Conservation (phyloP, 2,329 filamentous ascomycete species). For the Talaromyces sp. region DNA sequence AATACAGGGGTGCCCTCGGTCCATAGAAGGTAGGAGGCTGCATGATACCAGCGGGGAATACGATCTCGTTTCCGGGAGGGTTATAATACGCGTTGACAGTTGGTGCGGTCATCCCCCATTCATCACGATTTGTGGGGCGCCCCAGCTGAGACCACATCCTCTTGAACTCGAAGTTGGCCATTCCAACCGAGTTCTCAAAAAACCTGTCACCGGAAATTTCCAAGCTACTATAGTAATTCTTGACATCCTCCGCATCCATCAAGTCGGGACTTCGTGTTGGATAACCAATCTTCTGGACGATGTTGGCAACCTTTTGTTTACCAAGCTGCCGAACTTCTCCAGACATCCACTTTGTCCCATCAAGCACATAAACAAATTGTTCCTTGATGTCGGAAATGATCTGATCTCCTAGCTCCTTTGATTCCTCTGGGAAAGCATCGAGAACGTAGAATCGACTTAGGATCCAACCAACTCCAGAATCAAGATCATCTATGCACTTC, state of each 20-base stretch:
- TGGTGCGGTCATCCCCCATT: conserved; percentile 60
- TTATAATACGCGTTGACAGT: conserved; percentile 68
- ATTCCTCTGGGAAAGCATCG: conserved; percentile 63
- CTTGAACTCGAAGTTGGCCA: conserved; percentile 48
- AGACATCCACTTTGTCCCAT: conserved; percentile 63
- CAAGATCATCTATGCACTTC: conserved; percentile 59
- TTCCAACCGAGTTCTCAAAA: conserved; percentile 57
- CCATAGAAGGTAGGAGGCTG: conserved; percentile 65
- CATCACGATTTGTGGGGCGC: conserved; percentile 58
- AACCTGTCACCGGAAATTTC: conserved; percentile 51
- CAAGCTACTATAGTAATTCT: conserved; percentile 56
- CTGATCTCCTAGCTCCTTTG: conserved; percentile 64
- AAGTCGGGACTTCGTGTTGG: conserved; percentile 62
- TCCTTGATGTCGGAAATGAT: conserved; percentile 70
- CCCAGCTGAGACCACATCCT: conserved; percentile 57
- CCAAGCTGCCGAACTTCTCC: conserved; percentile 58
- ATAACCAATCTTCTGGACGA: conserved; percentile 67
- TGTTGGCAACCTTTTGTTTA: conserved; percentile 64
- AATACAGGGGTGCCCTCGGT: conserved; percentile 57
- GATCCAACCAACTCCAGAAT: conserved; percentile 63
- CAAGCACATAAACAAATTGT: conserved; percentile 61
- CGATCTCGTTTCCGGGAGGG: conserved; percentile 63
- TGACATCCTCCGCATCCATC: conserved; percentile 55
- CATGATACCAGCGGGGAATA: conserved; percentile 68
- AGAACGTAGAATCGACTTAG: conserved; percentile 69